Conservation (phyloP, 805 yeast species). For the Cyberlindnera meyerae region DNA sequence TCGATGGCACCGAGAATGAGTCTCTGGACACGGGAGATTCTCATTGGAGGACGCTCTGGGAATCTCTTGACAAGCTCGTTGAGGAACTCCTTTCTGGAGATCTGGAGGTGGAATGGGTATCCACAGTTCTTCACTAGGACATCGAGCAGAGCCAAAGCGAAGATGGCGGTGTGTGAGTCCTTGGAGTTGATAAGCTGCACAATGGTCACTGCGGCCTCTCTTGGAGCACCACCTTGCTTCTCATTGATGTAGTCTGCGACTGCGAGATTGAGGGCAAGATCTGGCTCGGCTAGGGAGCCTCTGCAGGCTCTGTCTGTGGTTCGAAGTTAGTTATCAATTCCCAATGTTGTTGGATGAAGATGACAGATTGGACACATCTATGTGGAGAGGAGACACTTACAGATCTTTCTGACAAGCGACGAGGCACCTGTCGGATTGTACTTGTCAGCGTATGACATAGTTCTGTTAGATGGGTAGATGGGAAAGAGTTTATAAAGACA, state of each 20-base stretch:
- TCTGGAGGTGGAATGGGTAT: slow-evolving; percentile 92
- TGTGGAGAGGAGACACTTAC: slow-evolving; percentile 14
- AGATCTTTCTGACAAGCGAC: slow-evolving; percentile 39
- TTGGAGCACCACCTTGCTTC: slow-evolving; percentile 84
- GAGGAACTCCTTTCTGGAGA: slow-evolving; percentile 89
- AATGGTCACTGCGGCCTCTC: slow-evolving; percentile 87
- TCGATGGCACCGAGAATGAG: slow-evolving; percentile 85
- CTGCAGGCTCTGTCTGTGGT: slow-evolving; percentile 76
- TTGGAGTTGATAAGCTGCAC: slow-evolving; percentile 78
- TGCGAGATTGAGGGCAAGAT: slow-evolving; percentile 80
- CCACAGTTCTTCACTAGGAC: slow-evolving; percentile 96
- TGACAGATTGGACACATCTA: too few species aligned
- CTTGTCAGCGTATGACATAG: slow-evolving; percentile 22
- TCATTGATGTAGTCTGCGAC: slow-evolving; percentile 91
- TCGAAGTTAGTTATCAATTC: too few species aligned
- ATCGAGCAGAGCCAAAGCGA: slow-evolving; percentile 80
- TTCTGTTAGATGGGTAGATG: too few species aligned
- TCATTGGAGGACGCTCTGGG: slow-evolving; percentile 90
- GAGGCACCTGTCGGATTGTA: slow-evolving; percentile 20
- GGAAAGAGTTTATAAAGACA: too few species aligned
- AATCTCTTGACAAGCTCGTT: slow-evolving; percentile 89
- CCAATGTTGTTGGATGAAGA: too few species aligned
- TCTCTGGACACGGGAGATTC: slow-evolving; percentile 78
- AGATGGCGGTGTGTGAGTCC: slow-evolving; percentile 77
- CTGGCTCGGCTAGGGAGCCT: slow-evolving; percentile 78